These are phyloP conservation scores for Limtongia smithiae DNA, from an alignment of 805 yeast species.

Conservation along the genomic window DNA sequence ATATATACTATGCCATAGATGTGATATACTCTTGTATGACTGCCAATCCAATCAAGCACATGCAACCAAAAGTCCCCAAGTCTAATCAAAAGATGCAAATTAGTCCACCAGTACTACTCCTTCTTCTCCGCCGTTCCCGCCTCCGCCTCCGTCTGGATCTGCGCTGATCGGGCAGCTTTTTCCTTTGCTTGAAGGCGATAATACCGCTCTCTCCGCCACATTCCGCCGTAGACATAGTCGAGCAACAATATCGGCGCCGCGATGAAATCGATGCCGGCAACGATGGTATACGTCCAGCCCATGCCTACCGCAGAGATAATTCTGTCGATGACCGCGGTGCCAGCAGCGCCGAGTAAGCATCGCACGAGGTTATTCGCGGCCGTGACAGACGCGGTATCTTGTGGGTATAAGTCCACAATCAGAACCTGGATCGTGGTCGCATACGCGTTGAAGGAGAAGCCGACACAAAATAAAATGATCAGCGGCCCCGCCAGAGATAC, in stretches of 20 bases:
- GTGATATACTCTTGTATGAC: too few relatives aligned
- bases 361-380: conserved; percentile 69
- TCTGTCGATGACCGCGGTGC: conserved; percentile 60
- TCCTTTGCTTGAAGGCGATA: not conserved
- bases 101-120: too few relatives aligned
- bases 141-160: too few relatives aligned
- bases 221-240: conserved; percentile 3
- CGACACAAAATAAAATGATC: conserved; percentile 14
- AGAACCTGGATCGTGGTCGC: conserved; percentile 52
- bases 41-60: too few relatives aligned
- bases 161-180: too few relatives aligned
- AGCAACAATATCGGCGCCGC: conserved; percentile 2
- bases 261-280: conserved; percentile 43
- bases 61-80: too few relatives aligned
- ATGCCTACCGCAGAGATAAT: conserved; percentile 57
- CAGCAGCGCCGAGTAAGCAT: conserved; percentile 68
- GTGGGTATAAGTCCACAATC: conserved; percentile 72
- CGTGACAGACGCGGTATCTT: conserved; percentile 66
- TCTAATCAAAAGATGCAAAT: too few relatives aligned
- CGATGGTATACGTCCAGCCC: conserved; percentile 77
- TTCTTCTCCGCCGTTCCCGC: too few relatives aligned
- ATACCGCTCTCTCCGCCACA: conserved; percentile 4
- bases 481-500: conserved; percentile 25
- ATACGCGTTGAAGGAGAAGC: conserved; percentile 14
- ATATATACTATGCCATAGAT: too few relatives aligned